Evolutionary conservation across 371 early-diverging fungal genomes (phyloP).

Genomic region (Syncephalastrum monosporum): DNA sequence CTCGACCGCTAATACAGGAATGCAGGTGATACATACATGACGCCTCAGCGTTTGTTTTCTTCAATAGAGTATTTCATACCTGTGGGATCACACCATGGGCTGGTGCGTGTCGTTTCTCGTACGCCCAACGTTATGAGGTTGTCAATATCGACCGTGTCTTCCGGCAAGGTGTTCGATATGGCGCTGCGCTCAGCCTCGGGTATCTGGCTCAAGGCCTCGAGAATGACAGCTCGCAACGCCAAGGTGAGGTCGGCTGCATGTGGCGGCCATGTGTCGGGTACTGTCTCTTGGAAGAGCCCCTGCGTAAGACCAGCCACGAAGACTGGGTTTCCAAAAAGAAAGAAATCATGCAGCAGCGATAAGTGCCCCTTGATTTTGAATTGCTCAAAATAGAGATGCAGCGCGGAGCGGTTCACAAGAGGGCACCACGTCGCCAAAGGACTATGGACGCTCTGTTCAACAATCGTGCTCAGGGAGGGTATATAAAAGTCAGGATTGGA

Average conservation of each 20-base stretch:
- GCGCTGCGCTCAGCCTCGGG: constrained; percentile 2
- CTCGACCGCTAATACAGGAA: constrained; percentile 21
- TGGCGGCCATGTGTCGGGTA: constrained; percentile 42
- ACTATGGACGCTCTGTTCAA: constrained; percentile 26
- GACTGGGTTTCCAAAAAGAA: constrained; percentile 39
- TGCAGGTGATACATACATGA: no score
- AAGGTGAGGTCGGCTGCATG: constrained; percentile 36
- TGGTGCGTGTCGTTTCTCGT: constrained; percentile 24
- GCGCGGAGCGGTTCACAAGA: constrained; percentile 43
- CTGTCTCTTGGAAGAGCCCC: constrained; percentile 4
- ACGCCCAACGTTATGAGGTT: constrained; percentile 44
- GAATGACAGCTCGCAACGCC: constrained; percentile 36
- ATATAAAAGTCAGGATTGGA: constrained; percentile 19
- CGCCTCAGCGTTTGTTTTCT: background rate
- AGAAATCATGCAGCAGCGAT: constrained; percentile 31
- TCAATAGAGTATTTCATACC: constrained; percentile 23
- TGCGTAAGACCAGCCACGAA: constrained; percentile 20
- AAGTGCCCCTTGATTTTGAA: constrained; percentile 46
- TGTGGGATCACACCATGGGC: constrained; percentile 27
- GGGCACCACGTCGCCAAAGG: constrained; percentile 43
- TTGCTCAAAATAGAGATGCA: constrained; percentile 47
- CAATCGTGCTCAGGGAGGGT: constrained; percentile 35
- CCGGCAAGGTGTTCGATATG: no score
- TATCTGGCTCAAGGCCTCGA: constrained; percentile 27
- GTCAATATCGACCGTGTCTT: constrained; percentile 23